These are phyloP conservation scores for Moesziomyces antarcticus DNA, from an alignment of 1,284 basidiomycete species.

Conservation along the genomic window DNA sequence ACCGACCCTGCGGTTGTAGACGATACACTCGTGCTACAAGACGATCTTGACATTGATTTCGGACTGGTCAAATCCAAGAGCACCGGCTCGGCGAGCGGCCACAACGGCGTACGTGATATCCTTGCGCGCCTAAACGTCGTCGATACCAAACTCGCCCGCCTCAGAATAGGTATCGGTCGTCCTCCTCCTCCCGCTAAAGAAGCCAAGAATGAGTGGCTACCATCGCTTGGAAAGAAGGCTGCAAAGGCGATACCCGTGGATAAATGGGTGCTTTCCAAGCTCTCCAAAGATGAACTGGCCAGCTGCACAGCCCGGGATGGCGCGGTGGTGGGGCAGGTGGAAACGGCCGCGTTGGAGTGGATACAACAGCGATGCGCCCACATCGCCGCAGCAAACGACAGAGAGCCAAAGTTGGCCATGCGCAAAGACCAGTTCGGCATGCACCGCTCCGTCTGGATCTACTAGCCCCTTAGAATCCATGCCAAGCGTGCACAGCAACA, in stretches of 20 bases:
- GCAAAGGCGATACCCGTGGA: constrained; percentile 11
- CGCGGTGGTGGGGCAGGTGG: constrained; percentile 3
- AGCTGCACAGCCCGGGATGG: constrained; percentile 7
- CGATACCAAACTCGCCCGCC: neutral
- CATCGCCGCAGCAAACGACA: neutral
- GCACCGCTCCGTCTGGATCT: constrained; percentile 29
- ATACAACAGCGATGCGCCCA: constrained; percentile 2
- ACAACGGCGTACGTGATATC: constrained; percentile 36
- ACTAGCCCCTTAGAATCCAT: too few species aligned
- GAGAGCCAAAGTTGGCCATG: neutral
- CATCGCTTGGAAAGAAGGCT: neutral
- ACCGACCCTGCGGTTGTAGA: neutral
- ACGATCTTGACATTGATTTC: constrained; percentile 37
- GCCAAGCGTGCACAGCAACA: too few species aligned
- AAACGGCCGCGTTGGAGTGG: constrained; percentile 9
- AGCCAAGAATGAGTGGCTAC: constrained; percentile 3
- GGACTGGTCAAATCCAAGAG: constrained; percentile 10
- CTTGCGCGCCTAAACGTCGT: constrained; percentile 11
- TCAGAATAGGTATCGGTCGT: constrained; percentile 32
- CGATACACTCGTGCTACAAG: constrained; percentile 33
- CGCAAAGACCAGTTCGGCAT: constrained; percentile 36
- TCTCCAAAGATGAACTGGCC: constrained; percentile 9
- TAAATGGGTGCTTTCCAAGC: constrained; percentile 26
- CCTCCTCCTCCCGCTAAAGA: neutral
- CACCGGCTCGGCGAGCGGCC: constrained; percentile 27